A percentile compares a stretch with the other conserved stretches of the same genome.
phyloP scores from a whole-genome alignment of 1,284 basidiomycete genomes.

The Lentinula novae-zelandiae region DNA sequence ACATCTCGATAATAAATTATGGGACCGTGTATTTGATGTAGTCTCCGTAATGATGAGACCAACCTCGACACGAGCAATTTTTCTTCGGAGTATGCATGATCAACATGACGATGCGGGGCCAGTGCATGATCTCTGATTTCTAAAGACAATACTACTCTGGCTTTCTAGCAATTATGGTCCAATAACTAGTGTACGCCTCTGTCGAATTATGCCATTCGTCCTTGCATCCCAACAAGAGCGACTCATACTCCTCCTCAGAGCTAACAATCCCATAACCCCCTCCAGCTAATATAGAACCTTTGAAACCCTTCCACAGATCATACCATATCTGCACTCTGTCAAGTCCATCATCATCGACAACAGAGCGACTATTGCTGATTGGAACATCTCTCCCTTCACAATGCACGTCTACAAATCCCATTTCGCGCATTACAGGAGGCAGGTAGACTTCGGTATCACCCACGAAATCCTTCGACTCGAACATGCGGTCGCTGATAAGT shows the following conservation, averaged over 20 bases:
- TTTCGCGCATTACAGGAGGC: constrained; percentile 12
- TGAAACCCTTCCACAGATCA: constrained; percentile 6
- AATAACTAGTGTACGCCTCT: background rate
- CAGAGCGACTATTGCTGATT: constrained; percentile 6
- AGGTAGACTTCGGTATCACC: constrained; percentile 1
- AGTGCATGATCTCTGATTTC: too few species aligned
- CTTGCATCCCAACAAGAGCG: constrained; percentile 1
- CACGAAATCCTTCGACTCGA: background rate
- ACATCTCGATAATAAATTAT: background rate
- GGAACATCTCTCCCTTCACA: constrained; percentile 12
- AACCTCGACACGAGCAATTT: too few species aligned
- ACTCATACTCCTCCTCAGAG: constrained; percentile 17
- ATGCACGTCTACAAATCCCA: constrained; percentile 18
- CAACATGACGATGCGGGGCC: too few species aligned
- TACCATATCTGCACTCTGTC: background rate
- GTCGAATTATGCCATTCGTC: background rate
- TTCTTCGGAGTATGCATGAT: too few species aligned
- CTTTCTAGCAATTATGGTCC: background rate
- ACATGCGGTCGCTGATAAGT: constrained; percentile 6
- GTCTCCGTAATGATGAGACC: background rate
- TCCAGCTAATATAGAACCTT: constrained; percentile 14
- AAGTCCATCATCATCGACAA: background rate
- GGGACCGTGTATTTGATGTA: background rate
- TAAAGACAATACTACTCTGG: background rate
- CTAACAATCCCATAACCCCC: constrained; percentile 17